Conservation (phyloP, 148 eudicot species). For the Vaccinium corymbosum region DNA sequence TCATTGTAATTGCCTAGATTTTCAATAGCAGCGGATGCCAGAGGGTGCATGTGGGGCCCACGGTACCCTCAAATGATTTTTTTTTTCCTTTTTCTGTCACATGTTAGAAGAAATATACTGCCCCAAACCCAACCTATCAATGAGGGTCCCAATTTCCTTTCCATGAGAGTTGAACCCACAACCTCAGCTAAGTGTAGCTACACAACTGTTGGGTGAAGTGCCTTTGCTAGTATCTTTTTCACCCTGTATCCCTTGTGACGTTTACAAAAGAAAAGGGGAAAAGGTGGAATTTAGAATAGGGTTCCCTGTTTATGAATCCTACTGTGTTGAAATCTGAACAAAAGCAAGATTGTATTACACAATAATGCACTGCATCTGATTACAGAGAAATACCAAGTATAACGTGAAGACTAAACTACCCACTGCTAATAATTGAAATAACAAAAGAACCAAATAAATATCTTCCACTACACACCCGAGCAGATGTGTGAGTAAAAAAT, state of each 20-base stretch:
- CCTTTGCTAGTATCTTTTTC: no score
- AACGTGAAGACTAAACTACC: neutral
- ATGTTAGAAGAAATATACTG: neutral
- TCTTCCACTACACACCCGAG: neutral
- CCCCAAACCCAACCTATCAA: neutral
- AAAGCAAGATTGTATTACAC: neutral
- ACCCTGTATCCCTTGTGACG: no score
- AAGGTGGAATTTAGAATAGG: no score
- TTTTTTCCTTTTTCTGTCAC: neutral
- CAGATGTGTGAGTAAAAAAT: no score
- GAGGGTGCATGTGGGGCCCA: no score
- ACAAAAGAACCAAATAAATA: neutral
- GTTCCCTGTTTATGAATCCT: no score
- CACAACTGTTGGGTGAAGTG: neutral
- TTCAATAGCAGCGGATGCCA: no score
- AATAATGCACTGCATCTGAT: neutral
- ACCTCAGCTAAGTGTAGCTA: neutral
- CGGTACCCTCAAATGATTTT: neutral
- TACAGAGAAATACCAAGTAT: neutral
- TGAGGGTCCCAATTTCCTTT: neutral
- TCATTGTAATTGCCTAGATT: no score
- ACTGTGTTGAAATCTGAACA: neutral
- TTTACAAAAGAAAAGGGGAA: no score
- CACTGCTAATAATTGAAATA: neutral
- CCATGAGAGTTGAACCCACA: neutral